Evolutionary conservation across 2,329 filamentous ascomycete genomes (phyloP).

Genomic region (Cladosporium velox): DNA sequence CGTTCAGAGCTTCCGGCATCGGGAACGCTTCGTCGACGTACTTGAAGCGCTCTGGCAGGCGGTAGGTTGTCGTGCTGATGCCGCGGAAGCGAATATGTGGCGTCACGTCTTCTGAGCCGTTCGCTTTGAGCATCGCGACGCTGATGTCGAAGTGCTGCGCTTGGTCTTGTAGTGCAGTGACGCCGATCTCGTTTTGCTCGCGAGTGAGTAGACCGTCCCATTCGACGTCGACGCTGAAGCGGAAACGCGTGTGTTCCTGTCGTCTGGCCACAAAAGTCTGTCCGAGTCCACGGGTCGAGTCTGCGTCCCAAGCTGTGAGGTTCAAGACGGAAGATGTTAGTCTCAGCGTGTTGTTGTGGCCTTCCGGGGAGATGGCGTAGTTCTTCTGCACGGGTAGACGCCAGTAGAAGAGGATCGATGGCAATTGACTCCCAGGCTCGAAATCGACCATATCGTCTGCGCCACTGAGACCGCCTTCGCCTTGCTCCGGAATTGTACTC

Average conservation of each 20-base stretch:
- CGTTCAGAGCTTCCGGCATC: conserved; percentile 43
- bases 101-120: conserved; percentile 21
- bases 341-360: conserved; percentile 48
- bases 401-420: conserved; percentile 59
- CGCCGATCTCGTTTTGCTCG: conserved; percentile 41
- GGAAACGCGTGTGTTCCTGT: conserved; percentile 58
- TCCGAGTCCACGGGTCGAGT: conserved; percentile 49
- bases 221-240: conserved; percentile 50
- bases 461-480: conserved; percentile 45
- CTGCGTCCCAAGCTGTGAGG: conserved; percentile 55
- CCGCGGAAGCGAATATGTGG: conserved; percentile 50
- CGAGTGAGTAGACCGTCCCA: conserved; percentile 48
- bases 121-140: conserved; percentile 27
- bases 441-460: conserved; percentile 52
- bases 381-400: conserved; percentile 48
- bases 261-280: conserved; percentile 58
- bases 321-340: conserved; percentile 54
- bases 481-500: conserved; percentile 40
- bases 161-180: conserved; percentile 39
- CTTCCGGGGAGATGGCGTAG: conserved; percentile 50
- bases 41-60: conserved; percentile 22
- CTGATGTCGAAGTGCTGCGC: conserved; percentile 55
- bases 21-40: conserved; percentile 29
- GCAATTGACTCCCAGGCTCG: conserved; percentile 45
- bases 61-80: conserved; percentile 28